Conservation (phyloP, 257 asterid species). For the Solanum neorickii region DNA sequence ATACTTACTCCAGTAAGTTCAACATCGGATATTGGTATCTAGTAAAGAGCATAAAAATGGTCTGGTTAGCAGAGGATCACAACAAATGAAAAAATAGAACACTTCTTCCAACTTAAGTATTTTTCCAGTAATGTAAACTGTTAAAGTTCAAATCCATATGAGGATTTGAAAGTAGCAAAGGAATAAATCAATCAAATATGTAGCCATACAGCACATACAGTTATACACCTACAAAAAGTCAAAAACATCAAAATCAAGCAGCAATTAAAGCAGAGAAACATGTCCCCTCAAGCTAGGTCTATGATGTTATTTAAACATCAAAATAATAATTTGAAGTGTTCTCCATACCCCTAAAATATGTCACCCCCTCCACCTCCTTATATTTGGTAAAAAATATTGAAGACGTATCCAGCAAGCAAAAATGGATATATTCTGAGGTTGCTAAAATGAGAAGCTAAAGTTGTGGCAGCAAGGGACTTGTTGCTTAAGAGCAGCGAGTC, state of each 20-base stretch:
- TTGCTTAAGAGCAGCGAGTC: not conserved
- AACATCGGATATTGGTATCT: not conserved
- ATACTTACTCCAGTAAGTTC: not conserved
- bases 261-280: not conserved
- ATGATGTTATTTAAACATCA: not conserved
- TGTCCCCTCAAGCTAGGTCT: not conserved
- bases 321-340: not conserved
- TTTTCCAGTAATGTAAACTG: not conserved
- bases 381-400: not conserved
- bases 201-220: not conserved
- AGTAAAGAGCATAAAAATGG: not conserved
- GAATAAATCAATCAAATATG: not conserved
- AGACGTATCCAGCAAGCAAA: not conserved
- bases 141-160: not conserved
- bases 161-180: not conserved
- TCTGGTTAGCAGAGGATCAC: not conserved
- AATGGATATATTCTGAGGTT: not conserved
- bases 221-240: not conserved
- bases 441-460: not conserved
- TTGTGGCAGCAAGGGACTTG: not conserved
- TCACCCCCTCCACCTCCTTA: not conserved
- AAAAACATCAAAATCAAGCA: not conserved
- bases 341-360: not conserved
- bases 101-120: no score
- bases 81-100: not conserved